Evolutionary conservation across 1,139 yeast genomes (phyloP).

Genomic region (Entelexis sorbosivorans): DNA sequence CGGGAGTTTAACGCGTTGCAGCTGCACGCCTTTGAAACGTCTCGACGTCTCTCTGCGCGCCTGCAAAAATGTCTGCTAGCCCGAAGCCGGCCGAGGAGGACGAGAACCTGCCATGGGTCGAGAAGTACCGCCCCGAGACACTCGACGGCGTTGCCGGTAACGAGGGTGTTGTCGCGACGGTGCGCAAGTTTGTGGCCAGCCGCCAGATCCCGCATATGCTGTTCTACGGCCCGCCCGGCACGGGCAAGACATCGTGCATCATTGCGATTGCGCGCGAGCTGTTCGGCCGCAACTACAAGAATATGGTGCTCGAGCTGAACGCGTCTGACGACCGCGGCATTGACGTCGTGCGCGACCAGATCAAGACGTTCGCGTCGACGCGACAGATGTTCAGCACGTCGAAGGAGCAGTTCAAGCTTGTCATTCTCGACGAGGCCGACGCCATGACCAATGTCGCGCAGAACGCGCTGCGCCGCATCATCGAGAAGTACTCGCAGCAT

Average conservation of each 20-base stretch:
- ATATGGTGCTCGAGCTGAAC: constrained; percentile 84
- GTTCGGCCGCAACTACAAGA: constrained; percentile 73
- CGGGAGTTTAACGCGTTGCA: neutral
- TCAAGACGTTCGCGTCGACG: constrained; percentile 77
- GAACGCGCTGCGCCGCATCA: constrained; percentile 79
- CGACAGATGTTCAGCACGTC: constrained; percentile 73
- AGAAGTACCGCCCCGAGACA: constrained; percentile 80
- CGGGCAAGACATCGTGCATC: constrained; percentile 92
- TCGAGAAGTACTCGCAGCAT: constrained; percentile 88
- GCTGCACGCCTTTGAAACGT: neutral
- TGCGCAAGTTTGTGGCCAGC: constrained; percentile 70
- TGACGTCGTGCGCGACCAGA: constrained; percentile 74
- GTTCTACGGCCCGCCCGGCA: constrained; percentile 97
- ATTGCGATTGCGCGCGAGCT: constrained; percentile 82
- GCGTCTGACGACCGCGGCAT: constrained; percentile 84
- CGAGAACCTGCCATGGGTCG: constrained; percentile 49
- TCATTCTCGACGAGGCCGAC: constrained; percentile 94
- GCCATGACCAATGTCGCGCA: constrained; percentile 98
- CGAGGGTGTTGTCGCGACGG: constrained; percentile 68
- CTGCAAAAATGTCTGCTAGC: neutral
- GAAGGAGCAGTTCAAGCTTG: constrained; percentile 50
- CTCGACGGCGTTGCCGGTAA: constrained; percentile 89
- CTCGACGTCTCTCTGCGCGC: neutral
- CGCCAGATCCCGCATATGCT: constrained; percentile 79
- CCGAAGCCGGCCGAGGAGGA: neutral